Evolutionary conservation across 208 protist genomes (phyloP).

Genomic region (Angomonas deanei): DNA sequence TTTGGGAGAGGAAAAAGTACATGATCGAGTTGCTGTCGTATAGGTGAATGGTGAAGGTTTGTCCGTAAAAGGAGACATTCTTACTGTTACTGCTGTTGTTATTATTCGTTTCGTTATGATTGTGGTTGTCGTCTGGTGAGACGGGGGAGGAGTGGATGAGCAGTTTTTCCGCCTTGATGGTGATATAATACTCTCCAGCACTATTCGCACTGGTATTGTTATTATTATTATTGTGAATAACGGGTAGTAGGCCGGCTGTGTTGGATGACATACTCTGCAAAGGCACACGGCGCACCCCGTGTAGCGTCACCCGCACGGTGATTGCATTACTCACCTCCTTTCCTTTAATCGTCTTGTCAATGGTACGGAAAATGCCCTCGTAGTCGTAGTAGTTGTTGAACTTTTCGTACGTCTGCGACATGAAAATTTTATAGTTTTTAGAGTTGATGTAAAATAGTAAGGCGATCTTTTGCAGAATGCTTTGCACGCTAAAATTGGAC

Average conservation of each 20-base stretch:
- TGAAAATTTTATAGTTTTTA: background rate
- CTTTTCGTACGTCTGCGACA: slow-evolving; percentile 4
- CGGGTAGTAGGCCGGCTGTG: background rate
- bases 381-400: slow-evolving; percentile 22
- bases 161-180: background rate
- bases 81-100: background rate
- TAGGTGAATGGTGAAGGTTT: slow-evolving; percentile 1
- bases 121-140: background rate
- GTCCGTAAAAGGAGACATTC: background rate
- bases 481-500: background rate
- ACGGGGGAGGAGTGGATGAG: slow-evolving; percentile 2
- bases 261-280: background rate
- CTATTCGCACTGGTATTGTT: background rate
- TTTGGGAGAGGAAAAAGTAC: background rate
- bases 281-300: slow-evolving; percentile 27
- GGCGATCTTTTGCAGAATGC: background rate
- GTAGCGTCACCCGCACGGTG: slow-evolving; percentile 28
- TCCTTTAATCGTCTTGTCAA: slow-evolving; percentile 33
- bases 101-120: background rate
- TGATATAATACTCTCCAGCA: background rate
- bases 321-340: slow-evolving; percentile 16
- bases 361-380: slow-evolving; percentile 35
- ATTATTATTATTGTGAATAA: background rate
- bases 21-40: slow-evolving; percentile 7
- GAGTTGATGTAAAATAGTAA: background rate